Percentiles rank a stretch among this genome's conserved stretches.
These are phyloP conservation scores for Passalora sequoiae DNA, from an alignment of 2,329 filamentous ascomycete genomes.

Conservation along the genomic window DNA sequence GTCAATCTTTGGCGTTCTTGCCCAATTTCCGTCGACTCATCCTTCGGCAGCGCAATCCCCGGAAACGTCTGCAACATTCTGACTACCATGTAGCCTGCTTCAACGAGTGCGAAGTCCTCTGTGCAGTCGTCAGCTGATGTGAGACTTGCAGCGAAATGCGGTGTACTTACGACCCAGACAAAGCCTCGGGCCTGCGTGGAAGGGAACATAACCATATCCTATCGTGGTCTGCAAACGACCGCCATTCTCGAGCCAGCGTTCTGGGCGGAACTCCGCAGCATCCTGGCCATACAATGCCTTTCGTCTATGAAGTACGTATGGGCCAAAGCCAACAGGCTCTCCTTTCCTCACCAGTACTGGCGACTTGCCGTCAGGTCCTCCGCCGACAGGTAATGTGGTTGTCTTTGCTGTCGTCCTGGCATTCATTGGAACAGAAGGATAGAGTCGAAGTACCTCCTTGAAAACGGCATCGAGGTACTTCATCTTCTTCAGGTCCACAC, in stretches of 20 bases:
- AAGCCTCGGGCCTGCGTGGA: constrained; percentile 5
- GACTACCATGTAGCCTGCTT: constrained; percentile 6
- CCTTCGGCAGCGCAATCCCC: constrained; percentile 1
- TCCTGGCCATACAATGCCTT: constrained; percentile 6
- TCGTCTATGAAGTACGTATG: constrained; percentile 20
- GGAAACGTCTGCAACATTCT: constrained; percentile 8
- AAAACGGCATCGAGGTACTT: constrained; percentile 4
- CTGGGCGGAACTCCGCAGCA: constrained; percentile 3
- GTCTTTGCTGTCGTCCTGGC: constrained; percentile 47
- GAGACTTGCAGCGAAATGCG: neutral
- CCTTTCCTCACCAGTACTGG: constrained; percentile 46
- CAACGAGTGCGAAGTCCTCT: constrained; percentile 4
- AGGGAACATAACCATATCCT: constrained; percentile 9
- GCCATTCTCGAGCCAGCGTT: constrained; percentile 6
- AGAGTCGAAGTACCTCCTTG: constrained; percentile 8
- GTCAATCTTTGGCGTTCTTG: neutral
- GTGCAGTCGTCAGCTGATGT: neutral
- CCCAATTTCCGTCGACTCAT: neutral
- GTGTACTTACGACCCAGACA: constrained; percentile 1
- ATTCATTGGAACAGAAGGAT: constrained; percentile 8
- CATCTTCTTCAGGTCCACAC: constrained; percentile 6
- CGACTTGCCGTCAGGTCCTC: constrained; percentile 44
- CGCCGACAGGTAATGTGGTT: constrained; percentile 64
- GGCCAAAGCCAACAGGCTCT: constrained; percentile 21
- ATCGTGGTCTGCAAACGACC: neutral